Base-by-base conservation (phyloP, 805 yeast species). In the Candida coquimbonensis region DNA sequence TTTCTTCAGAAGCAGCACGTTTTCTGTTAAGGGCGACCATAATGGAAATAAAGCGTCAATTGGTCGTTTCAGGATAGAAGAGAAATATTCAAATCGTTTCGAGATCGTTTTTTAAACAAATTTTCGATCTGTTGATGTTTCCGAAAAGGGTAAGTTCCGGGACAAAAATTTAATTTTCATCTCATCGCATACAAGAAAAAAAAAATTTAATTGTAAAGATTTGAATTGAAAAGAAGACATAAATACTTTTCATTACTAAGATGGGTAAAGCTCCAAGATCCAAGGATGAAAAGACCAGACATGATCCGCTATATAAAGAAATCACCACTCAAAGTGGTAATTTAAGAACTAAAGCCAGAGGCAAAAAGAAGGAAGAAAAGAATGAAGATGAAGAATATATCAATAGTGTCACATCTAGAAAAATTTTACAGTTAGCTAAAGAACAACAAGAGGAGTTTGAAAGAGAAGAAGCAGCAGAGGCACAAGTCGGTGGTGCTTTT, bases 371-470 rank as follows among this genome's bases (percentile, higher is more conserved):
- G 27, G 69, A 61, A 13, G 64, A 59, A 7, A 67, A 62, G 16
- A 77, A 73, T 12, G 75, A 72, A 48, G 67, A 71, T 34, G 68
- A 70, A 24, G 89, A 74, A 38, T 83, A 68, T 54, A 73, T 93
- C 36, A 96, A 91, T 68, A 85, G 97, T 17, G 72, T 79, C 17
- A 69, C 87, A 29, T 87, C 97, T 1, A 74, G 95, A 64, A 87
- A 80, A 66, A 90, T 93, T 64, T 71, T 93, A 53, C 87, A 85
- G 62, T 72, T 93, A 50, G 99, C 99, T 17, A 81, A 77, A 55
- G 91, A 85, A 57, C 99, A 93, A 68, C 96, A 89, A 65, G 89
- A 86, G 39, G 99, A 93, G 61, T 63, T 90, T 19, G 90, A 80
- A 44, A 80, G 72, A 40, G 96, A 87, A 59, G 84, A 80, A 57